A percentile compares a stretch with the other conserved stretches of the same genome.
These are phyloP conservation scores for Carex arenaria DNA, from an alignment of 202 grass and related monocot genomes.

Conservation along the genomic window DNA sequence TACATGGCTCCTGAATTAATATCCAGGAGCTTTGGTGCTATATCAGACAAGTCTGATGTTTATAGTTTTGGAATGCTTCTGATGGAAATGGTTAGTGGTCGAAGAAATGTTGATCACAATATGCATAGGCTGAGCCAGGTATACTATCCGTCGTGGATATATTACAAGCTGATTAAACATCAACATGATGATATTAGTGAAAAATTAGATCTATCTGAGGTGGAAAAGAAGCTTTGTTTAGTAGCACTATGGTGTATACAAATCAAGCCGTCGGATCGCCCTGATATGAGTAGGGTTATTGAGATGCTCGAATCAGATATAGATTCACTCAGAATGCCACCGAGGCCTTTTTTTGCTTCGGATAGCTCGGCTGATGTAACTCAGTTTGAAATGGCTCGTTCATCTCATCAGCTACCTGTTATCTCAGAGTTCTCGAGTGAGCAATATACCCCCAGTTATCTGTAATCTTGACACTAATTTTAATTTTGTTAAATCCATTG, in stretches of 20 bases:
- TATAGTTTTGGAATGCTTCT: conserved; percentile 56
- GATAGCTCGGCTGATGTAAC: not conserved
- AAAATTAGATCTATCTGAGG: conserved; percentile 5
- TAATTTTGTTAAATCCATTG: not conserved
- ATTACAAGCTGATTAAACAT: conserved; percentile 18
- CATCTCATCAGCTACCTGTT: not conserved
- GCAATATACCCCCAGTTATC: not conserved
- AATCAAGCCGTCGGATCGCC: conserved; percentile 6
- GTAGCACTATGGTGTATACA: conserved; percentile 27
- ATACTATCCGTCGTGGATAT: conserved; percentile 46
- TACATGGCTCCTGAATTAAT: conserved; percentile 36
- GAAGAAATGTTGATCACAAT: conserved; percentile 19
- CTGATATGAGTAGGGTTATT: conserved; percentile 9
- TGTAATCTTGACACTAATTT: not conserved
- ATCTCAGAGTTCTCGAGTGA: not conserved
- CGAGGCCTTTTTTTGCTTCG: conserved; percentile 9
- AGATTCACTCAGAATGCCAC: not conserved
- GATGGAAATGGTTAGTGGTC: conserved; percentile 22
- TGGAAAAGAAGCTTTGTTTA: conserved; percentile 21
- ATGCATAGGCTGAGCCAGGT: conserved; percentile 7
- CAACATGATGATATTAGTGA: conserved; percentile 5
- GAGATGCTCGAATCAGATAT: conserved; percentile 14
- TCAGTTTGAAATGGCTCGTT: not conserved
- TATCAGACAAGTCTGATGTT: conserved; percentile 45
- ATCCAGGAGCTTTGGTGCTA: conserved; percentile 24